Evolutionary conservation across 257 asterid genomes (phyloP).

Genomic region (Handroanthus guayacan): DNA sequence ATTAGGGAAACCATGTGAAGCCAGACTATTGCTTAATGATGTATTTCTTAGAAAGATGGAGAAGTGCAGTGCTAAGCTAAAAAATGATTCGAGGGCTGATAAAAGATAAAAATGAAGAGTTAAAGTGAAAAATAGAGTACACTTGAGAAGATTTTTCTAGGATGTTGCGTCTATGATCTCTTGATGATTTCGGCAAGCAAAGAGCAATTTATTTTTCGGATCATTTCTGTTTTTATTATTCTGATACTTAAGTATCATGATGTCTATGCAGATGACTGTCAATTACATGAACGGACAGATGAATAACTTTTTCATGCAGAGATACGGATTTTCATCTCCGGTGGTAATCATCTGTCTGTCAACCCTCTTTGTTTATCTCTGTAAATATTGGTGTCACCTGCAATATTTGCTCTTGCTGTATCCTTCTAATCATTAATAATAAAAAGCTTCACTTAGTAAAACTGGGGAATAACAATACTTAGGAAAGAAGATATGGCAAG

Average conservation of each 20-base stretch:
- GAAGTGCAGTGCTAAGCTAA: slow-evolving; percentile 8
- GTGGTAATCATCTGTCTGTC: slow-evolving; percentile 65
- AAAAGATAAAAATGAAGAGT: slow-evolving; percentile 6
- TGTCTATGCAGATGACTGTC: slow-evolving; percentile 84
- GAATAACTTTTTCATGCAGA: slow-evolving; percentile 82
- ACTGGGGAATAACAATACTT: neutral
- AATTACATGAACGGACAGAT: slow-evolving; percentile 77
- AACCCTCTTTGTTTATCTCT: slow-evolving; percentile 19
- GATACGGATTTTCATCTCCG: slow-evolving; percentile 96
- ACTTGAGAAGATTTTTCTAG: slow-evolving; percentile 16
- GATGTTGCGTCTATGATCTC: slow-evolving; percentile 27
- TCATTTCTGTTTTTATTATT: slow-evolving; percentile 11
- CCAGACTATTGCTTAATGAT: slow-evolving; percentile 2
- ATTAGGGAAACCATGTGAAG: slow-evolving; percentile 10
- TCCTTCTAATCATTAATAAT: neutral
- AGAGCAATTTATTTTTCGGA: slow-evolving; percentile 10
- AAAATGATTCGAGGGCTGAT: slow-evolving; percentile 8
- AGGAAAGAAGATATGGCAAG: slow-evolving; percentile 10
- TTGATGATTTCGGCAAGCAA: slow-evolving; percentile 30
- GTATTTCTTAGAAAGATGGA: slow-evolving; percentile 23
- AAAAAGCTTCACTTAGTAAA: too few relatives aligned
- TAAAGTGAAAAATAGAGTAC: neutral
- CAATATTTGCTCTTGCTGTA: neutral
- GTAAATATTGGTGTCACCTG: neutral
- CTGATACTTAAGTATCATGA: slow-evolving; percentile 33